phyloP scores from a whole-genome alignment of 169 alveolate species.

The Eimeria mitis region DNA sequence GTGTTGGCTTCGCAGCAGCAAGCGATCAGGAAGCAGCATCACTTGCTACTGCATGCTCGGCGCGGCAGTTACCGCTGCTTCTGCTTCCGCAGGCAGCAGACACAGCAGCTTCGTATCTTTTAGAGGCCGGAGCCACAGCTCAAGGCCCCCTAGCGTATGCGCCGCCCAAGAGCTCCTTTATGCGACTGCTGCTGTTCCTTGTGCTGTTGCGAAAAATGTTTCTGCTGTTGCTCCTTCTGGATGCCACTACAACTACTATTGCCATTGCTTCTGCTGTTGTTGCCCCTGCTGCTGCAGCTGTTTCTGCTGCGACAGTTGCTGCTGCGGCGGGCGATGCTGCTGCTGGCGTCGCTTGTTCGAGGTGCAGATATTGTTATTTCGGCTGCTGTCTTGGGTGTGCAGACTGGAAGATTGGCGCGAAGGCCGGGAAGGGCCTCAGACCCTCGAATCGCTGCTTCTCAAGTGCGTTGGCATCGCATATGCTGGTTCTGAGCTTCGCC shows the following conservation, averaged over 20 bases:
- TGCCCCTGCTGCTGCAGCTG: background rate
- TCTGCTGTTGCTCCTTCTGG: background rate
- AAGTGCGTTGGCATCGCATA: background rate
- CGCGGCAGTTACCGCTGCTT: conserved; percentile 25
- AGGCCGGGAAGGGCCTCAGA: background rate
- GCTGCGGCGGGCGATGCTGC: no score
- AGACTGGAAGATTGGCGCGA: conserved; percentile 16
- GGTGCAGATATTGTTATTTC: background rate
- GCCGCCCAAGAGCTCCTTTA: background rate
- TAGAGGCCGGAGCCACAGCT: conserved; percentile 37
- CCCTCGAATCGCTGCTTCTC: conserved; percentile 20
- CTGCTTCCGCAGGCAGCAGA: conserved; percentile 32
- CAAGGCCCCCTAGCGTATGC: conserved; percentile 29
- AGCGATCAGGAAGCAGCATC: conserved; percentile 45
- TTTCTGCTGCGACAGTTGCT: no score
- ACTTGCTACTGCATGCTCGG: conserved; percentile 30
- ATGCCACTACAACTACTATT: background rate
- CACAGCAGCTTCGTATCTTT: conserved; percentile 33
- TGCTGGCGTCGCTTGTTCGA: background rate
- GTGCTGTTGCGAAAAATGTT: background rate
- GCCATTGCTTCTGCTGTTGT: background rate
- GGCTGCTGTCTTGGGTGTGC: background rate
- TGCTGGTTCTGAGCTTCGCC: background rate
- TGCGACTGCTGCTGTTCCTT: background rate
- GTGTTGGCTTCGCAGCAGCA: conserved; percentile 70